Percentiles rank a stretch among this genome's conserved stretches.
These are phyloP conservation scores for Puccinia novopanici DNA, from an alignment of 1,284 basidiomycete species.

Conservation along the genomic window DNA sequence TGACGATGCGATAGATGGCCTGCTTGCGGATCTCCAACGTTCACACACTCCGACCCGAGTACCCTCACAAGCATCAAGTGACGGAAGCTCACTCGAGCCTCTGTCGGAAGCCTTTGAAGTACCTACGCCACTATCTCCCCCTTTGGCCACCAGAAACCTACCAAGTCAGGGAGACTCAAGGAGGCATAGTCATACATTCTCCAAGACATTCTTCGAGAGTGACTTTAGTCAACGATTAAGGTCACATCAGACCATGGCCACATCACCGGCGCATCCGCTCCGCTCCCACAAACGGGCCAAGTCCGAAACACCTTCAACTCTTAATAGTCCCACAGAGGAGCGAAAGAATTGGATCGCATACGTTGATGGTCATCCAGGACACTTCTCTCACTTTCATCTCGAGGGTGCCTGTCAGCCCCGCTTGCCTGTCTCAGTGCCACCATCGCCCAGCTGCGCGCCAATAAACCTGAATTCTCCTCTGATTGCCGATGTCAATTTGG, in stretches of 20 bases:
- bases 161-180: constrained; percentile 4
- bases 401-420: constrained; percentile 11
- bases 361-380: constrained; percentile 13
- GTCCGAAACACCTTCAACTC: constrained; percentile 35
- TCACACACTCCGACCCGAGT: constrained; percentile 19
- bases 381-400: constrained; percentile 47
- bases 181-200: constrained; percentile 7
- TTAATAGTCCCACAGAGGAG: constrained; percentile 33
- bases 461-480: constrained; percentile 36
- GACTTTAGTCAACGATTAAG: constrained; percentile 8
- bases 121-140: constrained; percentile 36
- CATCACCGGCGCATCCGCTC: background rate
- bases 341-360: constrained; percentile 11
- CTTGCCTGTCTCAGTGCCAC: constrained; percentile 33
- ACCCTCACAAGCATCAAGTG: constrained; percentile 34
- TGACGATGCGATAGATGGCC: constrained; percentile 34
- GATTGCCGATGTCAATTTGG: constrained; percentile 50
- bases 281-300: constrained; percentile 34
- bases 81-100: constrained; percentile 47
- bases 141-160: constrained; percentile 2
- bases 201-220: constrained; percentile 11
- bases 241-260: background rate
- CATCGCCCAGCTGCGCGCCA: constrained; percentile 15
- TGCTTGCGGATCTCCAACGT: constrained; percentile 30
- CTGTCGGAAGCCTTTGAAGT: constrained; percentile 50